These are phyloP conservation scores for Pseudocercospora fuligena DNA, from an alignment of 2,329 filamentous ascomycete genomes.

Conservation along the genomic window DNA sequence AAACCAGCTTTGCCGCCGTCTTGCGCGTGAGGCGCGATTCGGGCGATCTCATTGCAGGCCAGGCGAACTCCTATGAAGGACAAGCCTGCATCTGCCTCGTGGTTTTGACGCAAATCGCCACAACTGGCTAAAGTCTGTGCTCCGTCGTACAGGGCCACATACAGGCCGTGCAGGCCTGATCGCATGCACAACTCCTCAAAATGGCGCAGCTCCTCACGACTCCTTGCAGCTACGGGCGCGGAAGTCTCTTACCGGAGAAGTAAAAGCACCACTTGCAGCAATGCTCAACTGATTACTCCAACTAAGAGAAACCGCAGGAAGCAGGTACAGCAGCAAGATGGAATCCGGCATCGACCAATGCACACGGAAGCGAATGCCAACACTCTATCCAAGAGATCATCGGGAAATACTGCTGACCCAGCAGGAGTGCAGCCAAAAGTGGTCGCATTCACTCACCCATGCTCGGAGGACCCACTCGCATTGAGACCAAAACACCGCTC, in stretches of 20 bases:
- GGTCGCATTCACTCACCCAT: slow-evolving; percentile 5
- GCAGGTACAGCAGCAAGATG: neutral
- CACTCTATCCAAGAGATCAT: neutral
- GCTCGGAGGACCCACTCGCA: neutral
- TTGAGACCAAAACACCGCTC: neutral
- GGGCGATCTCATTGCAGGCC: slow-evolving; percentile 10
- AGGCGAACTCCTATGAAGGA: slow-evolving; percentile 11
- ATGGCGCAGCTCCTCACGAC: slow-evolving; percentile 8
- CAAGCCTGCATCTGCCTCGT: slow-evolving; percentile 21
- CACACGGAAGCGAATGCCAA: neutral
- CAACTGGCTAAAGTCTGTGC: slow-evolving; percentile 16
- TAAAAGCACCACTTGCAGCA: slow-evolving; percentile 1
- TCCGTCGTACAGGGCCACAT: neutral
- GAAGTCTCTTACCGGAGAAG: slow-evolving; percentile 4
- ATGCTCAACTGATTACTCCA: slow-evolving; percentile 20
- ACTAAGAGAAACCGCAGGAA: slow-evolving; percentile 19
- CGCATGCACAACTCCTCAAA: slow-evolving; percentile 4
- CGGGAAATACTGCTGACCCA: neutral
- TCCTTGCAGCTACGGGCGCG: neutral
- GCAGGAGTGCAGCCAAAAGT: neutral
- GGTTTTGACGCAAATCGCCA: slow-evolving; percentile 18
- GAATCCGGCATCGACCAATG: neutral
- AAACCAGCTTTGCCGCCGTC: neutral
- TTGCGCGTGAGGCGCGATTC: slow-evolving; percentile 2
- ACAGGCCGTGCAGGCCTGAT: slow-evolving; percentile 5